Evolutionary conservation across 2,329 filamentous ascomycete genomes (phyloP), one percentile per base, ranked within the genome.

Genomic region (Trichoderma arundinaceum): DNA sequence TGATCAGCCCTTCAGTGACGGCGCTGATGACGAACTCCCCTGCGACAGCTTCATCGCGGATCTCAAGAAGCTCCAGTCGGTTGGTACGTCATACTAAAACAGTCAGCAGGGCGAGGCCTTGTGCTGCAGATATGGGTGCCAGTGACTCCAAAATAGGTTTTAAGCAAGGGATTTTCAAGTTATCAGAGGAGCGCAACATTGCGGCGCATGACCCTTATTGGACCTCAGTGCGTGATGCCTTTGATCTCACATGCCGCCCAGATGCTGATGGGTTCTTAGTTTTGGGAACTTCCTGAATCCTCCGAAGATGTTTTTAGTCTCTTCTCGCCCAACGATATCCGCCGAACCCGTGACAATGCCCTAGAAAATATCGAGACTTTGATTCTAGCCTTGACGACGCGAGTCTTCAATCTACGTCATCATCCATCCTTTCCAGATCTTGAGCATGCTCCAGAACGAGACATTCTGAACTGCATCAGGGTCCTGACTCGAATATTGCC

Each of bases 111-210:
- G 65, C 60, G 39, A 63, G 68, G 68, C 71, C 71, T 74, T 71
- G 69, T 71, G 68, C 71, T 68, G 67, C 72, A 74, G 70, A 69
- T 49, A 99, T 99, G 95, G 95, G 95, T 79, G 94, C 94, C 76
- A 97, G 94, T 80, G 94, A 98, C 82, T 98, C 94, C 74, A 98
- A 98, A 86, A 89, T 98, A 76, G 92, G 94, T 76, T 98, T 99
- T 86, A 98, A 97, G 81, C 92, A 96, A 81, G 94, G 94, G 80
- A 96, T 98, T 82, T 97, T 98, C 83, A 89, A 91, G 76, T 88
- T 99, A 67, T 95, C 93, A n/a, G 93, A 97, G 77, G 91, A 96
- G 77, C 88, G 89, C 71, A 85, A 91, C 76, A 97, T 98, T 75
- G 85, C 92, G 67, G 88, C 92, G 65, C 90, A 95, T 79, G 92